These are phyloP conservation scores for Drosera spatulata DNA, from an alignment of 179 eudicot species.

Conservation along the genomic window DNA sequence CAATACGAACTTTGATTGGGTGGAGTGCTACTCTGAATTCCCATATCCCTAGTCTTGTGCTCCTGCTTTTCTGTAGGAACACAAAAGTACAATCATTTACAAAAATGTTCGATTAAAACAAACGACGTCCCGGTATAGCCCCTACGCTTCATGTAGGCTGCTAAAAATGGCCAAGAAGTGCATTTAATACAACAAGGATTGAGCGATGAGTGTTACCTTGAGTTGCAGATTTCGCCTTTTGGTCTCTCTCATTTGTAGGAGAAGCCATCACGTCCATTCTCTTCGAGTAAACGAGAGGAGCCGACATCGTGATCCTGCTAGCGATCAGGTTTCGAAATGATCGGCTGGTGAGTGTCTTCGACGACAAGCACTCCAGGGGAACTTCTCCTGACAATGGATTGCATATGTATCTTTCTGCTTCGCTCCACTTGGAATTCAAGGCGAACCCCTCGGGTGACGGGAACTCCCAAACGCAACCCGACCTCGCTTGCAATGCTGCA, in stretches of 20 bases:
- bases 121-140: too few relatives aligned
- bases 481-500: constrained; percentile 73
- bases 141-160: neutral
- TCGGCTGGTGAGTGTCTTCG: constrained; percentile 66
- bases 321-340: constrained; percentile 46
- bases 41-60: constrained; percentile 63
- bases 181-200: neutral
- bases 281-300: constrained; percentile 63
- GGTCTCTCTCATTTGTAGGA: constrained; percentile 11
- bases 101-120: neutral
- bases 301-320: constrained; percentile 75
- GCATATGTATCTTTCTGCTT: constrained; percentile 85
- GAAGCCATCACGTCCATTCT: constrained; percentile 14
- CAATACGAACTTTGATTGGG: constrained; percentile 32
- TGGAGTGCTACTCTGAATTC: constrained; percentile 50
- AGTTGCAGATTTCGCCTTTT: constrained; percentile 6
- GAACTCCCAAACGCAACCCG: constrained; percentile 69
- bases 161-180: neutral
- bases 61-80: constrained; percentile 7
- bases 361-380: constrained; percentile 86
- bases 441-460: constrained; percentile 62
- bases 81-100: neutral
- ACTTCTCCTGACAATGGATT: constrained; percentile 90
- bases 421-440: constrained; percentile 86
- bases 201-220: constrained; percentile 13